Base-by-base conservation (phyloP, 345 rosid species). In the Linum lewisii region DNA sequence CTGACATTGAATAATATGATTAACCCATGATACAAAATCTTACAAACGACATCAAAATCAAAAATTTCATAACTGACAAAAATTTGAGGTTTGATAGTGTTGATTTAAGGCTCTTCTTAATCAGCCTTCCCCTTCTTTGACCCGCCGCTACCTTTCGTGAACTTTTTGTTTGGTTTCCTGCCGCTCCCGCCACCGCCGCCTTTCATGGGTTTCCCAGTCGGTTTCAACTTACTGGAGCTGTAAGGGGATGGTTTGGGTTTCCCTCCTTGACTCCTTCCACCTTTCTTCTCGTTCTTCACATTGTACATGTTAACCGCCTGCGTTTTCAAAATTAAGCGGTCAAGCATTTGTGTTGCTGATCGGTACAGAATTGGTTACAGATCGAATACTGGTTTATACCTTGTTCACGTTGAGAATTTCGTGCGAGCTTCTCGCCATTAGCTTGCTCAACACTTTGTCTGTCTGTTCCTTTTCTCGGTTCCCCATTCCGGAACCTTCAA, bases 261-360 rank as follows among this genome's bases (percentile, higher is more conserved):
- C 34, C 34, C 34, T 29, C 71, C 75, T 25, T 71, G 70, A 47
- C 67, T 66, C 68, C 60, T 78, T 55, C 58, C 59, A 7, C 18
- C 47, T 66, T 72, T 88, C 65, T 74, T 82, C 77, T 93, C 95
- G 72, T 72, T 87, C 78, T 87, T 89, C 66, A 73, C 85, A 26
- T 84, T 93, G 79, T 82, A 87, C 85, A 81, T 79, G 22, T 79
- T 70, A 62, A 93, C 62, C n/a, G 97, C 99, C 97, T 89, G 69
- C 57, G 23, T 49, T 61, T n/a, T 51, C 58, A 50, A 14, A 66
- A 13, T 66, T 25, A 52, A 58, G 0, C 32, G 14, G 18, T 26
- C 29, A 47, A 58, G n/a, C 8, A 34, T 66, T 52, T 21, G 6
- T 37, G 32, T 16, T 26, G 44, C 24, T 20, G 50, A 55, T 51